Base-by-base conservation (phyloP, 2,329 filamentous ascomycete species). In the Phoma sp. region DNA sequence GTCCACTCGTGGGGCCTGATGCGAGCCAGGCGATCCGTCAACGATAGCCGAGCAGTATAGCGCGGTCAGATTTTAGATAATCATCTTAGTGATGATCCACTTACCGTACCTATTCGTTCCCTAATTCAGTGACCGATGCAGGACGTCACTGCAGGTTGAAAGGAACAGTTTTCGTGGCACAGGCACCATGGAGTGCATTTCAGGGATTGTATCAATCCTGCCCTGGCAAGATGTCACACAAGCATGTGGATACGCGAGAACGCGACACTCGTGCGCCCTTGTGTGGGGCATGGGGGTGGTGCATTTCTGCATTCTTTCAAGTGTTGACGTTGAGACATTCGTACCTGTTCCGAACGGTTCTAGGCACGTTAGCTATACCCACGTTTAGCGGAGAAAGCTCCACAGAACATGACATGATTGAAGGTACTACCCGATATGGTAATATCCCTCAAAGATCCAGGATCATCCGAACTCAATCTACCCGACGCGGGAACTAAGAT, bases 401-500 rank as follows among this genome's bases (percentile, higher is more conserved):
- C 53, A 50, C 52, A 58, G 54, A 56, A 46, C 50, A 45, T 58
- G 40, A 51, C 49, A 59, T 61, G 55, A 61, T 47, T 47, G 30
- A 26, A 20, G 39, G 39, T 40, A 43, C 58, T 55, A 37, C 42
- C 59, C 40, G 39, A 49, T 34, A 21, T 53, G 57, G 61, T 30
- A 62, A 62, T 52, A 43, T 59, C 18, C 45, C 51, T 60, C 60
- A 59, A 29, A 49, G 48, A 61, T 61, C 57, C 46, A 45, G 37
- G 62, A 63, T 68, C 54, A 37, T 49, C 47, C 50, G 57, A 69
- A 70, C 63, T 68, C 48, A 65, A 71, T 69, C 68, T 72, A 67
- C 39, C 63, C 62, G 61, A 67, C 53, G 56, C 68, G 69, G 69
- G 66, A 69, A 48, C 69, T 73, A 72, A 61, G 52, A 71, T 66